A percentile compares a stretch with the other conserved stretches of the same genome.
These are phyloP conservation scores for Guillardia theta DNA, from an alignment of 78 protist genomes.

Conservation along the genomic window DNA sequence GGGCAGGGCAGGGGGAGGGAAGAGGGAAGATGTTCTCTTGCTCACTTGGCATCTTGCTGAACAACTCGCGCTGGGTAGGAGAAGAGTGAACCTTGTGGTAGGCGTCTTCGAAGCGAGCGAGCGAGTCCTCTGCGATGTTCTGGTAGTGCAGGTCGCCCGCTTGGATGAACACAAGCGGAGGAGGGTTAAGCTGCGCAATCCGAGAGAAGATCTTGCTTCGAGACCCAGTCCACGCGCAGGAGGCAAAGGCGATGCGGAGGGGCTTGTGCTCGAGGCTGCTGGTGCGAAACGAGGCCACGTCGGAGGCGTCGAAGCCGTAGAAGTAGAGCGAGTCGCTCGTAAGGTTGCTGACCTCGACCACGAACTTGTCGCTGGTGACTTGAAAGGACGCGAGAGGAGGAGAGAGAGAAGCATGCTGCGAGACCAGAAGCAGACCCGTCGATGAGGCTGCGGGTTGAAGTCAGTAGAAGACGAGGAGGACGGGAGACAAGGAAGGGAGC, in stretches of 20 bases:
- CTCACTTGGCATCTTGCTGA: not conserved
- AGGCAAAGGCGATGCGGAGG: no score
- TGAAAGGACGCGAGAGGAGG: not conserved
- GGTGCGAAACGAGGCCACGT: not conserved
- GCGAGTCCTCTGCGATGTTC: not conserved
- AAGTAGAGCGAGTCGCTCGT: not conserved
- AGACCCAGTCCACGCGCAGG: no score
- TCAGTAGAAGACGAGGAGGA: not conserved
- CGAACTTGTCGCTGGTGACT: not conserved
- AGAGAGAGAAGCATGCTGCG: not conserved
- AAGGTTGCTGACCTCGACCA: not conserved
- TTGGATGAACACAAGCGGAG: not conserved
- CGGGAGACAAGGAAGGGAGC: not conserved
- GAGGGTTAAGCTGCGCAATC: not conserved
- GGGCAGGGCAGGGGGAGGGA: not conserved
- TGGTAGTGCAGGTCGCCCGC: not conserved
- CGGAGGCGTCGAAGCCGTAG: not conserved
- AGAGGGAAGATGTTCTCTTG: not conserved
- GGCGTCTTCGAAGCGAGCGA: not conserved
- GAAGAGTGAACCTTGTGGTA: not conserved
- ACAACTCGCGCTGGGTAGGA: not conserved
- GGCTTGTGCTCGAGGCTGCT: no score
- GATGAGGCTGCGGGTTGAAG: no score
- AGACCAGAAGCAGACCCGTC: not conserved
- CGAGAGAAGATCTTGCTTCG: no score